These are phyloP conservation scores for Parsonsia alboflavescens DNA, from an alignment of 257 asterid species.

Conservation along the genomic window DNA sequence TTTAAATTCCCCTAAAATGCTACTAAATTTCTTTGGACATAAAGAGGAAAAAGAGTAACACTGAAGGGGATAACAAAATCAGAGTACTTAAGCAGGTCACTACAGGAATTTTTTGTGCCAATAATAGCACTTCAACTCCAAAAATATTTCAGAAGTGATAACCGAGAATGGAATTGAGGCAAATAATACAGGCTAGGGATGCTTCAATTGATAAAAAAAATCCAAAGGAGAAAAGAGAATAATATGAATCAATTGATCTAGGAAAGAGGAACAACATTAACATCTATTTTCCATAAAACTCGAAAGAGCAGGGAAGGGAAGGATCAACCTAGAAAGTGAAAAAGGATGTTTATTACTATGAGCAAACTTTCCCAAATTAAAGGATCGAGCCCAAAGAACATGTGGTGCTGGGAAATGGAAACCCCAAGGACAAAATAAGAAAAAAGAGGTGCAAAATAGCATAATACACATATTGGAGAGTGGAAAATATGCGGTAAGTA, in stretches of 20 bases:
- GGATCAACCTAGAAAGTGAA: not conserved
- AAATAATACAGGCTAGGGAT: not conserved
- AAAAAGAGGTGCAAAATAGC: not conserved
- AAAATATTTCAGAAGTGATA: not conserved
- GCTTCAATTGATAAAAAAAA: not conserved
- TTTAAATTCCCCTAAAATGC: not conserved
- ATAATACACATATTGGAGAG: not conserved
- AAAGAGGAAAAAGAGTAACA: not conserved
- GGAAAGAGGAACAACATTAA: not conserved
- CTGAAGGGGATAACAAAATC: not conserved
- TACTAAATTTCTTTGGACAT: not conserved
- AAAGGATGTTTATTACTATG: not conserved
- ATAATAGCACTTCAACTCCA: not conserved
- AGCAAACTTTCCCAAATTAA: not conserved
- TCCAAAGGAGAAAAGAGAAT: not conserved
- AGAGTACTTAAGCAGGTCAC: not conserved
- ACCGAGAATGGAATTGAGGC: not conserved
- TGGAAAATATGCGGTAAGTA: not conserved
- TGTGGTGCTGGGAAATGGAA: not conserved
- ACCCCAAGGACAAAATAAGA: not conserved
- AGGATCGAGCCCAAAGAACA: not conserved
- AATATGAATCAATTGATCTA: not conserved
- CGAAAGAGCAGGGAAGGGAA: not conserved
- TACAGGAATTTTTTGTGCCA: not conserved
- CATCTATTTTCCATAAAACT: not conserved